Base-by-base conservation (phyloP, 1,139 yeast genomes). In the Debaryomyces coudertii region DNA sequence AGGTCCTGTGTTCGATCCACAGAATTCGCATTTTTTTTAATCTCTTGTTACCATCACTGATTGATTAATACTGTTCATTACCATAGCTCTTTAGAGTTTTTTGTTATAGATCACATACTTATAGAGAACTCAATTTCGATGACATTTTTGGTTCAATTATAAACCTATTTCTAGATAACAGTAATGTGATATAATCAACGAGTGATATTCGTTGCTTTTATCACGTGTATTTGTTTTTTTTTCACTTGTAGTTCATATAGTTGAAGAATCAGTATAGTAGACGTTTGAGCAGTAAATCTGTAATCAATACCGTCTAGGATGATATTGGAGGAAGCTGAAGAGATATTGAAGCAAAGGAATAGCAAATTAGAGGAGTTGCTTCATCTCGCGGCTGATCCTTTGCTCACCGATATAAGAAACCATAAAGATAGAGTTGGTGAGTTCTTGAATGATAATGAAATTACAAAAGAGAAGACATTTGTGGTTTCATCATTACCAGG, bases 1-100 rank as follows among this genome's bases (percentile, higher is more conserved):
- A 73, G 78, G 79, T 73, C 78, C 75, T 73, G 79, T 73, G 79
- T 73, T 73, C 79, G 78, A 73, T 73, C 79, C 79, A 73, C 79
- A 71, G 75, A 71, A 69, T 66, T 69, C 73, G 76, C 76, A 71
- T 57, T 47, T 36, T 50, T 29, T 29, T 14, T 29, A 11, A 29
- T 14, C 3, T 15, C 14, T 29, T 8, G 9, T 18, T 15, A n/a
- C n/a, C n/a, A n/a, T n/a, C 9, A 29, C 7, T 29, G 9, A 3
- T 5, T 7, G 6, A 7, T 29, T 7, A 9, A 29, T 29, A 15
- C 9, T 11, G 5, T 15, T 8, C 11, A 29, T 7, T 28, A 12
- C 11, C 18, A 9, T 29, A 29, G 4, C 11, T 29, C 11, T 29
- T 8, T 18, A 14, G 16, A 14, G 30, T n/a, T 3, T n/a, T 5